A percentile compares a stretch with the other conserved stretches of the same genome.
Evolutionary conservation across 306 rosid genomes (phyloP).

Genomic region (Rosa multiflora): DNA sequence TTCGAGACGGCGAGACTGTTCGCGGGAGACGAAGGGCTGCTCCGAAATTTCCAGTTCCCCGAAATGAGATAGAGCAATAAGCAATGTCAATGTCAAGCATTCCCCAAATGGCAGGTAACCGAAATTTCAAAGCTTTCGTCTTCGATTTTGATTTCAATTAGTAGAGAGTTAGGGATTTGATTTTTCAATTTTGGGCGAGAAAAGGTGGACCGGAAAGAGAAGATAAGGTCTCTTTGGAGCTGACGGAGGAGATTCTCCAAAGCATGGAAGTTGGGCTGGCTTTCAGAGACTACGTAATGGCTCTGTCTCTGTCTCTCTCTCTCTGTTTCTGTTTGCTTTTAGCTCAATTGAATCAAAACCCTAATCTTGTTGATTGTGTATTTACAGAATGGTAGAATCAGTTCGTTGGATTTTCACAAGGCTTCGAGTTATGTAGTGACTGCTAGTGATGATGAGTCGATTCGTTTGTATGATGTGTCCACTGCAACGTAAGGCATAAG

Average conservation of each 20-base stretch:
- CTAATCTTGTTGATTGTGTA: neutral
- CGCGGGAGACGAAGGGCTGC: neutral
- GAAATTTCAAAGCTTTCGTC: constrained; percentile 5
- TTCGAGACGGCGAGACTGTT: neutral
- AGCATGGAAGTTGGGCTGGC: constrained; percentile 99
- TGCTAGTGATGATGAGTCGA: constrained; percentile 95
- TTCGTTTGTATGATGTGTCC: constrained; percentile 82
- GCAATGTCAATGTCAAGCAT: neutral
- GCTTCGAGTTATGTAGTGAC: constrained; percentile 84
- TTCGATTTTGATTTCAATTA: neutral
- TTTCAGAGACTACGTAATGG: constrained; percentile 77
- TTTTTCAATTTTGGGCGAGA: constrained; percentile 4
- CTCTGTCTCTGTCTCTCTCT: neutral
- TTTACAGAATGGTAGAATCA: constrained; percentile 77
- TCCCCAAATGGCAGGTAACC: constrained; percentile 50
- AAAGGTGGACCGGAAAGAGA: constrained; percentile 70
- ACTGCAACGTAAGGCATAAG: constrained; percentile 60
- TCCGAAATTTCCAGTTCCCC: neutral
- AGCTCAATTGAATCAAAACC: neutral
- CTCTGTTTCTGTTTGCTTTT: neutral
- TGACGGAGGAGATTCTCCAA: constrained; percentile 86
- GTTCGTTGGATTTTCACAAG: constrained; percentile 90
- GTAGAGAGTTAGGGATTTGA: neutral
- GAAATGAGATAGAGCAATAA: constrained; percentile 1
- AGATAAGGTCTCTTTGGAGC: constrained; percentile 89